Evolutionary conservation across 805 yeast species (phyloP), one percentile per base, ranked within the genome.

Genomic region (Metschnikowia vanudenii): DNA sequence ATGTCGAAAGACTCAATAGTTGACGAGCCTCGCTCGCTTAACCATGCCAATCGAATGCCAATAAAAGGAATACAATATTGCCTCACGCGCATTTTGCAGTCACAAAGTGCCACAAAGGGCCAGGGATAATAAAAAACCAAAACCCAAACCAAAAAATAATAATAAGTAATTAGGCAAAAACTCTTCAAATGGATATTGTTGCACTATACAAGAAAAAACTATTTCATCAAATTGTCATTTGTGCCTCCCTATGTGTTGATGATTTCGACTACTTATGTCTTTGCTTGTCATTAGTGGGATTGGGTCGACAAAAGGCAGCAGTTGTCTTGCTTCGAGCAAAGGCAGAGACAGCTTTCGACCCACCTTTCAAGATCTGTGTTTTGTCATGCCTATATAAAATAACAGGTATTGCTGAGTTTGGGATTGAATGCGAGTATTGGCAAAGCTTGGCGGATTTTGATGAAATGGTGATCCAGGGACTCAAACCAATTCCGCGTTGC

Each of bases 271-370:
- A 32, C n/a, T 12, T 46, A 18, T 29, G 37, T 18, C 37, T 46
- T 14, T 39, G 42, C 20, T 31, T 51, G 24, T 43, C 55, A 8
- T 43, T 51, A 28, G 47, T 37, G 12, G 51, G 37, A 6, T 32
- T 51, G 12, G 55, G 55, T n/a, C 42, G 55, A 26, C 34, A 14
- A 22, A 39, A 36, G 16, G 32, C 40, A 16, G 55, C 53, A 5
- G 41, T 46, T 4, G 30, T 41, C 7, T 33, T 49, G 11, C 55
- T 51, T 22, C 39, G 41, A n/a, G 37, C 41, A 10, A 38, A 39
- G 13, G 10, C 42, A 3, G 48, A 51, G 32, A 39, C 36, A 16
- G 41, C 37, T 13, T 14, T 36, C 12, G 44, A 42, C 32, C 47
- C 50, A 9, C 18, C 20, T n/a, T 17, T 16, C 14, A 46, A 41